These are phyloP conservation scores for Lablab purpureus DNA, from an alignment of 306 rosid species.

Conservation along the genomic window DNA sequence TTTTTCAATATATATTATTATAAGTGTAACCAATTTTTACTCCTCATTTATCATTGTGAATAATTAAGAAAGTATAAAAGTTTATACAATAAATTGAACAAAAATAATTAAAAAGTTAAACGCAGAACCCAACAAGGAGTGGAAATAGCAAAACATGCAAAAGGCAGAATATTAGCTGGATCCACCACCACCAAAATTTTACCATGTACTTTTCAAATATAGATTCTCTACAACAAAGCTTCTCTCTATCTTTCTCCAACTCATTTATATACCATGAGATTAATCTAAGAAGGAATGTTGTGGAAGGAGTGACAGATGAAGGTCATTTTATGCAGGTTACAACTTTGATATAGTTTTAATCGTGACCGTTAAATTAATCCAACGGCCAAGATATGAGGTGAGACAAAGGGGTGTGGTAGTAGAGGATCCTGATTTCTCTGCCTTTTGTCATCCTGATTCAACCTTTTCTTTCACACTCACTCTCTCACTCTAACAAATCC, in stretches of 20 bases:
- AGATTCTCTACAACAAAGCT: background rate
- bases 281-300: background rate
- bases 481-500: background rate
- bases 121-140: background rate
- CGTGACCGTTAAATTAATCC: background rate
- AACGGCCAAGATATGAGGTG: background rate
- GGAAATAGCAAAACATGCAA: background rate
- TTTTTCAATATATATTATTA: too few species aligned
- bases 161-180: conserved; percentile 87
- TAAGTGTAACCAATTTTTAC: too few species aligned
- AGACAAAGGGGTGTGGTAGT: background rate
- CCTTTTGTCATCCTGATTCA: background rate
- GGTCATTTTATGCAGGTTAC: too few species aligned
- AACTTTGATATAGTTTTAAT: too few species aligned
- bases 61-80: too few species aligned
- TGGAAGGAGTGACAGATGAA: too few species aligned
- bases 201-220: background rate
- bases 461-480: conserved; percentile 37
- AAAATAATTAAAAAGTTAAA: too few species aligned
- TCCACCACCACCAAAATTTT: conserved; percentile 53
- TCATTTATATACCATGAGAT: background rate
- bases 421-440: background rate
- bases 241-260: background rate
- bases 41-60: too few species aligned
- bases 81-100: too few species aligned